Evolutionary conservation across 306 rosid species (phyloP).

Genomic region (Cicer bijugum): DNA sequence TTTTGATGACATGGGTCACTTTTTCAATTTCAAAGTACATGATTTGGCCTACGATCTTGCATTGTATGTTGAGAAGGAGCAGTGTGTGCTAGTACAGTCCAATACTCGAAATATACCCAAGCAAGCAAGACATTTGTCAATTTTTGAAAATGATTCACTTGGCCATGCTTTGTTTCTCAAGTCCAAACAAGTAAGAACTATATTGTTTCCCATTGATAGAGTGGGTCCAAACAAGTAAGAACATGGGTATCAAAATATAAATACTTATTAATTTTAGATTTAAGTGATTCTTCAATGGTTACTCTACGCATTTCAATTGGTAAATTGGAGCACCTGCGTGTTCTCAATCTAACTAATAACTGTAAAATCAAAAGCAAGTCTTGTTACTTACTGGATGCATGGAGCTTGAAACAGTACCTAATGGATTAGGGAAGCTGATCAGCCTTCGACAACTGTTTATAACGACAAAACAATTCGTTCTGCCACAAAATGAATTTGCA

Average conservation of each 20-base stretch:
- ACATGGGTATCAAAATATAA: background rate
- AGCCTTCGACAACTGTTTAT: slow-evolving; percentile 3
- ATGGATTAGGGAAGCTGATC: slow-evolving; percentile 6
- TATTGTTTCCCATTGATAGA: too few relatives aligned
- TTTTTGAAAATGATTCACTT: background rate
- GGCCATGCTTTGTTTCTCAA: background rate
- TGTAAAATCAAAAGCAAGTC: background rate
- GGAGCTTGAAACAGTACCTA: slow-evolving; percentile 30
- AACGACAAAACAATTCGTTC: slow-evolving; percentile 27
- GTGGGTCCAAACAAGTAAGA: too few relatives aligned
- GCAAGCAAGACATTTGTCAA: background rate
- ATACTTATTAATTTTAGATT: too few relatives aligned
- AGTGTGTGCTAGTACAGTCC: background rate
- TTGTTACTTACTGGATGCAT: slow-evolving; percentile 1
- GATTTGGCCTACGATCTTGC: slow-evolving; percentile 4
- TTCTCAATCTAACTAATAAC: background rate
- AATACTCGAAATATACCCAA: background rate
- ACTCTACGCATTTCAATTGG: background rate
- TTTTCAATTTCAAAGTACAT: background rate
- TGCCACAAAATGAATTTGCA: background rate
- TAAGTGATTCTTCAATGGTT: background rate
- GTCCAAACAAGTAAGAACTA: background rate
- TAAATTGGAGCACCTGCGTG: background rate
- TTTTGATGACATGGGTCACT: rapidly evolving
- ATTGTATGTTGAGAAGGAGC: background rate